Evolutionary conservation across 768 basidiomycete genomes (phyloP), one percentile per base, ranked within the genome.

Genomic region (Tulasnella sp.): DNA sequence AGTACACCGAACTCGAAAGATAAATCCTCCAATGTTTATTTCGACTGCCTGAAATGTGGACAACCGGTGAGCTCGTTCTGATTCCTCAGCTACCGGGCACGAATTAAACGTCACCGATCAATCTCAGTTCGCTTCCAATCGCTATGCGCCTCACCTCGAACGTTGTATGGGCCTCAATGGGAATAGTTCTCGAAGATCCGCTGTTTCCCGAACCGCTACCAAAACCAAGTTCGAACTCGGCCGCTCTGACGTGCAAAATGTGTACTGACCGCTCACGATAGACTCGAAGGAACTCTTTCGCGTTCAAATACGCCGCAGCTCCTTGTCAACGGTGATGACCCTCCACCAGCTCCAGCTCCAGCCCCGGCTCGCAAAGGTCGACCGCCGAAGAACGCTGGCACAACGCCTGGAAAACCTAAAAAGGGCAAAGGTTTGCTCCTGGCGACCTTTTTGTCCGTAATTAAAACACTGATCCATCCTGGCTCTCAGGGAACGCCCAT

Each of bases 241-340:
- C 1, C 40, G 1, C 40, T 9, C 27, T n/a, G 27, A 24, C 46
- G 3, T 76, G 8, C 14, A n/a, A 16, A 16, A 38, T 27, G 31
- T 1, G 0, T 44, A 31, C 58, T 79, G 36, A 62, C 56, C 12
- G 10, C 18, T 31, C 36, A 48, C 36, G 21, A 39, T 24, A 75
- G 79, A 36, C 52, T 80, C 27, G 73, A 44, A 14, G 31, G 16
- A 2, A 48, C 73, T 36, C 68, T 68, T n/a, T 76, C 79, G 21
- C 73, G 79, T 12, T 80, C 79, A 44, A 75, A 80, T 44, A 78
- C 79, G 34, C 79, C 79, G n/a, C 52, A 74, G 19, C 44, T 80
- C 31, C 34, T 44, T 36, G 78, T 73, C 18, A 52, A 62, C 42
- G 74, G 48, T 8, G 74, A 80, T 40, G 79, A 39, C 14, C 27